These are phyloP conservation scores for Pythium sp. DNA, from an alignment of 352 stramenopile species.

Conservation along the genomic window DNA sequence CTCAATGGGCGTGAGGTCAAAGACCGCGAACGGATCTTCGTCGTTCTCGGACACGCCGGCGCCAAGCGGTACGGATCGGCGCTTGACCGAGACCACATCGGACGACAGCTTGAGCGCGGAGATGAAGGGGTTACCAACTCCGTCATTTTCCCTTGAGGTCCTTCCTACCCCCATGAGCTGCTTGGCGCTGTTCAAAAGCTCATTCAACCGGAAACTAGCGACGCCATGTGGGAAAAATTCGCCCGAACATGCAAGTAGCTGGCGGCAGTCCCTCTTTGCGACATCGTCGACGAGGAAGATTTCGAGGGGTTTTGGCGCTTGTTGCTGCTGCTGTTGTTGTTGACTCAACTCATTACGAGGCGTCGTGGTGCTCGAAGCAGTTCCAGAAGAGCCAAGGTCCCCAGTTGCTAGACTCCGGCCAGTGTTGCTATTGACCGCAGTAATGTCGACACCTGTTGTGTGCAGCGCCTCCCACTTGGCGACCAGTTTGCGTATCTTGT, in stretches of 20 bases:
- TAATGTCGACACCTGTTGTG: slow-evolving; percentile 32
- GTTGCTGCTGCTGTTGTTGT: slow-evolving; percentile 5
- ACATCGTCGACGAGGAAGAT: slow-evolving; percentile 58
- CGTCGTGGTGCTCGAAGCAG: slow-evolving; percentile 16
- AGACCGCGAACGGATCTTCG: slow-evolving; percentile 13
- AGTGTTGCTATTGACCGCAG: not conserved
- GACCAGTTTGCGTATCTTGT: slow-evolving; percentile 33
- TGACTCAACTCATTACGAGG: slow-evolving; percentile 7
- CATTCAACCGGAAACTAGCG: slow-evolving; percentile 52
- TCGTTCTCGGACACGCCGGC: slow-evolving; percentile 18
- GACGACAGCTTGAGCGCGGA: slow-evolving; percentile 38
- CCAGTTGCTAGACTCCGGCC: not conserved
- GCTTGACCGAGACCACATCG: slow-evolving; percentile 53
- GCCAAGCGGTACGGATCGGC: slow-evolving; percentile 46
- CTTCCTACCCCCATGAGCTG: slow-evolving; percentile 14
- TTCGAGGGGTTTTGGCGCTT: slow-evolving; percentile 36
- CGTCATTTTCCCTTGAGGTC: not conserved
- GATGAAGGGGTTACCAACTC: slow-evolving; percentile 26
- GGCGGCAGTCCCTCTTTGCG: slow-evolving; percentile 45
- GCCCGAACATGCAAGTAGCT: slow-evolving; percentile 34
- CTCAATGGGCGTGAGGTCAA: slow-evolving; percentile 35
- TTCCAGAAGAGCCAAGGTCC: not conserved
- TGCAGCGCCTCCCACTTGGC: slow-evolving; percentile 64
- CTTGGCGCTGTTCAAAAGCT: slow-evolving; percentile 44
- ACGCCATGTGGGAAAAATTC: slow-evolving; percentile 55